Evolutionary conservation across 805 yeast genomes (phyloP).

Genomic region (Saturnispora gosingensis): DNA sequence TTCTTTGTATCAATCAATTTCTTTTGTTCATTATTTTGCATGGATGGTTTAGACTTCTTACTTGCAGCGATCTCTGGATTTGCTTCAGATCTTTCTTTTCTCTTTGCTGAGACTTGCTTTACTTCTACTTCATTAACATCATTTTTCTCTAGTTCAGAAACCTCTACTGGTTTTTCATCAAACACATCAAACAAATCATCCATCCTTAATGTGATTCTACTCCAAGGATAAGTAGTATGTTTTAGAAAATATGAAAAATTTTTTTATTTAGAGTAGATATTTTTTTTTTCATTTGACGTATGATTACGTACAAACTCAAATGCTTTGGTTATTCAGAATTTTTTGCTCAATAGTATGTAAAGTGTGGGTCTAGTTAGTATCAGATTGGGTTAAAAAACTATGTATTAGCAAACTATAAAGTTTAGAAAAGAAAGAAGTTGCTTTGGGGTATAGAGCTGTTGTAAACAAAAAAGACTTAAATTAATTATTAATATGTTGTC

Average conservation of each 20-base stretch:
- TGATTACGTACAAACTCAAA: background rate
- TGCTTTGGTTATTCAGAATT: too few relatives aligned
- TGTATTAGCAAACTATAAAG: background rate
- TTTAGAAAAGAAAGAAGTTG: background rate
- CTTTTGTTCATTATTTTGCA: conserved; percentile 19
- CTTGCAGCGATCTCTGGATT: conserved; percentile 5
- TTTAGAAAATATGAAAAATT: background rate
- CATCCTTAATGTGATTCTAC: conserved; percentile 11
- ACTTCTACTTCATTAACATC: background rate
- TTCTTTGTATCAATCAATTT: conserved; percentile 29
- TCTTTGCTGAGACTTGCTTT: background rate
- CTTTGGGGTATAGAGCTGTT: background rate
- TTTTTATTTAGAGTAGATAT: background rate
- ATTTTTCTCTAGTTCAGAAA: conserved; percentile 16
- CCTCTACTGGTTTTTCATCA: conserved; percentile 39
- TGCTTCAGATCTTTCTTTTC: background rate
- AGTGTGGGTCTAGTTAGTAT: too few relatives aligned
- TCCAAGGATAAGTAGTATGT: background rate
- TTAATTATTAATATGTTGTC: too few relatives aligned
- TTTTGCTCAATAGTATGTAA: too few relatives aligned
- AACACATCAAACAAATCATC: conserved; percentile 59
- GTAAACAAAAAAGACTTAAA: background rate
- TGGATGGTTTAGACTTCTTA: conserved; percentile 22
- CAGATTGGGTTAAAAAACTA: background rate
- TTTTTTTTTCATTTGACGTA: background rate